These are phyloP conservation scores for Brettanomyces naardenensis DNA, from an alignment of 805 yeast genomes.

Conservation along the genomic window DNA sequence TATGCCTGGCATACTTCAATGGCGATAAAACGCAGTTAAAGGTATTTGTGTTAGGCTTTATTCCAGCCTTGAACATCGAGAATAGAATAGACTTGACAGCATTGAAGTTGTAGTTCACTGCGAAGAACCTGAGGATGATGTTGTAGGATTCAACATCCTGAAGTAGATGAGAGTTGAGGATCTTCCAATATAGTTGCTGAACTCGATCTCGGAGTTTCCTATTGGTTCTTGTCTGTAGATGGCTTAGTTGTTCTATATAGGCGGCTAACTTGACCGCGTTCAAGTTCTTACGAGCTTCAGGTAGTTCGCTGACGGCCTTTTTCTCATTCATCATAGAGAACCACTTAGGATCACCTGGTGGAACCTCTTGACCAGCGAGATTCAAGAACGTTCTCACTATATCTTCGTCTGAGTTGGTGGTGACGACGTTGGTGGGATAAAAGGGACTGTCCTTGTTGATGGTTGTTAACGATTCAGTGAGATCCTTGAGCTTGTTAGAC, in stretches of 20 bases:
- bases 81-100: slow-evolving; percentile 6
- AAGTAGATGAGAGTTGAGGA: slow-evolving; percentile 9
- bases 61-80: slow-evolving; percentile 4
- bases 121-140: slow-evolving; percentile 11
- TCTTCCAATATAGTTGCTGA: slow-evolving; percentile 5
- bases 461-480: not conserved
- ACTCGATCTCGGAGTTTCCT: slow-evolving; percentile 6
- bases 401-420: slow-evolving; percentile 9
- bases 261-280: slow-evolving; percentile 1
- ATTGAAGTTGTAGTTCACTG: slow-evolving; percentile 8
- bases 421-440: slow-evolving; percentile 6
- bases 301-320: slow-evolving; percentile 1
- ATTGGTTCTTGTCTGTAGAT: slow-evolving; percentile 1
- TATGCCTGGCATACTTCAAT: slow-evolving; percentile 6
- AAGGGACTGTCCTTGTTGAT: slow-evolving; percentile 1
- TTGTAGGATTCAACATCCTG: slow-evolving; percentile 10
- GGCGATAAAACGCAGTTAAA: slow-evolving; percentile 13
- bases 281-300: slow-evolving; percentile 5
- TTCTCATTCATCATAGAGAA: not conserved
- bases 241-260: slow-evolving; percentile 6
- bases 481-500: too few species aligned
- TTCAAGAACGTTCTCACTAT: slow-evolving; percentile 9
- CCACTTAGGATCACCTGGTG: not conserved
- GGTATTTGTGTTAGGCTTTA: slow-evolving; percentile 11
- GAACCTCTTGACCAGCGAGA: slow-evolving; percentile 3